A percentile compares a stretch with the other conserved stretches of the same genome.
Evolutionary conservation across 2,329 filamentous ascomycete species (phyloP).

Genomic region (Pseudocercospora macadamiae): DNA sequence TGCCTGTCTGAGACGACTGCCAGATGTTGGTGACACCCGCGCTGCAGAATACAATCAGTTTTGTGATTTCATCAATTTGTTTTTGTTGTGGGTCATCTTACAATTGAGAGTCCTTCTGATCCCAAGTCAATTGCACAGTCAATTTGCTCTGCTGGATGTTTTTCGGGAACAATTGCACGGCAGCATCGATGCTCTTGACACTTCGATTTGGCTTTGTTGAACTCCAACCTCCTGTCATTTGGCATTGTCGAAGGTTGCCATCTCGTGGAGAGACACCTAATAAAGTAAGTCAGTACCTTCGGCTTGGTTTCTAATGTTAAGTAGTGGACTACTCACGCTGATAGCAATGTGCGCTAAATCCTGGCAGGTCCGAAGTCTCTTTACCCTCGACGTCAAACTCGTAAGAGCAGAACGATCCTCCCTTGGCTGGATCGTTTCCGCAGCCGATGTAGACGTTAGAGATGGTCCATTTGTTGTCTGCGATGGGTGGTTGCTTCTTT

Average conservation of each 20-base stretch:
- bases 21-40: background rate
- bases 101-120: background rate
- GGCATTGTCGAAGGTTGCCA: background rate
- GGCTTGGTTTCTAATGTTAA: background rate
- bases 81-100: too few relatives aligned
- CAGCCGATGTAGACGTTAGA: conserved; percentile 7
- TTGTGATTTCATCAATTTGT: too few relatives aligned
- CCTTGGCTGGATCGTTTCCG: background rate
- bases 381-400: background rate
- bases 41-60: too few relatives aligned
- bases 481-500: background rate
- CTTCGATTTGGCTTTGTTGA: background rate
- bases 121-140: background rate
- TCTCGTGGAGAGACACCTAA: background rate
- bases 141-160: background rate
- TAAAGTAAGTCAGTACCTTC: background rate
- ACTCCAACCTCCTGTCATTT: background rate
- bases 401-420: background rate
- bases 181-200: background rate
- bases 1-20: background rate
- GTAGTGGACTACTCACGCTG: background rate
- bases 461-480: background rate
- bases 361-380: conserved; percentile 1
- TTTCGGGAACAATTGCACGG: background rate
- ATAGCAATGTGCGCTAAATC: background rate